Evolutionary conservation across 345 rosid species (phyloP), one percentile per base, ranked within the genome.

Genomic region (Cochlearia excelsa): DNA sequence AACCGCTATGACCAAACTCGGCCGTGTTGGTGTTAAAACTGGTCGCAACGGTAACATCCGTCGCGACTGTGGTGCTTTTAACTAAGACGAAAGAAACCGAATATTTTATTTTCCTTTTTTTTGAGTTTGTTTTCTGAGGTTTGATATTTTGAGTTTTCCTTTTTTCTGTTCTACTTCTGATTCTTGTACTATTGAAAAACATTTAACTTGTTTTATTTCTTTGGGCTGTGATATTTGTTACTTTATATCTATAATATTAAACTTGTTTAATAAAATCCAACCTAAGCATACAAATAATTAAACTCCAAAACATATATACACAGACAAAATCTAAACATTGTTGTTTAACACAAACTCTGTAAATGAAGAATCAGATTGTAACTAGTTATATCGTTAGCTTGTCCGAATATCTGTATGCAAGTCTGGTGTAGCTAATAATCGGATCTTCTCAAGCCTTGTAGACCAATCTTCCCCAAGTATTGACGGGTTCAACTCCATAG

Each of bases 391-490:
- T 33, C 11, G 62, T 61, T 54, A 69, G 57, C 67, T 55, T 55
- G 46, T 41, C 58, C 34, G 46, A n/a, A 46, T 63, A 45, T 40
- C 67, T 26, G 51, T 9, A 16, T 30, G 54, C 70, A 73, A 44
- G 60, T 73, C 79, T 31, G 77, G 61, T 10, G 70, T 61, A 55
- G 46, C 65, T 61, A 75, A 60, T 16, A 16, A 16, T 54, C 49
- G 75, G 46, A 77, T 51, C 70, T 76, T 84, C 79, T 84, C 91
- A 23, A 77, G 77, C 52, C 78, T 77, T 35, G 61, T 35, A 23
- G 87, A 43, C 89, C 91, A 75, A 57, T 80, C 80, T 61, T 50
- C 80, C 28, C 89, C 91, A 6, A 87, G 84, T 34, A 81, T 57
- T 33, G 3, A 74, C 30, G 77, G 87, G 59, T 87, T 77, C 51